phyloP scores from a whole-genome alignment of 148 eudicot genomes.

The Tetragonia tetragonoides region DNA sequence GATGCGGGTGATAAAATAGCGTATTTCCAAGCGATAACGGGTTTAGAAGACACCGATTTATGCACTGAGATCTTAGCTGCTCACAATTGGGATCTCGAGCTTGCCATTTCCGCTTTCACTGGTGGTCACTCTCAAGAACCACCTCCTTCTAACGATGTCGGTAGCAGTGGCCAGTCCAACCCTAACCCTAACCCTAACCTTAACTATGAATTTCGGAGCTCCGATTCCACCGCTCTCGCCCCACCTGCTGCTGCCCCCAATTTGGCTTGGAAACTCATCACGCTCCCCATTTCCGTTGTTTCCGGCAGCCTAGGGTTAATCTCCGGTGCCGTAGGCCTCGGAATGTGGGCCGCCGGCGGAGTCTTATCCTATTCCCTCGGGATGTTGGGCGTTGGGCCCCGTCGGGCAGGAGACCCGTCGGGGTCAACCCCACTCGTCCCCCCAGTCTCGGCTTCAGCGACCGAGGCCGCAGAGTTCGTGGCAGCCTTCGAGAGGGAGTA shows the following conservation, averaged over 20 bases:
- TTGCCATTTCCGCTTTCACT: constrained; percentile 72
- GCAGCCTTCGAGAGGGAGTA: constrained; percentile 65
- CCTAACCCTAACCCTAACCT: constrained; percentile 6
- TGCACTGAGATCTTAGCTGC: constrained; percentile 89
- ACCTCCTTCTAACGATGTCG: constrained; percentile 15
- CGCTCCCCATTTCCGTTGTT: constrained; percentile 69
- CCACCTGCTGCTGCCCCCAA: constrained; percentile 40
- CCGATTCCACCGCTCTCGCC: constrained; percentile 34
- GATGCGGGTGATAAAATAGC: constrained; percentile 67
- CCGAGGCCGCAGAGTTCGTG: constrained; percentile 64
- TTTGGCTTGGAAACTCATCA: constrained; percentile 72
- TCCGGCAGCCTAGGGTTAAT: constrained; percentile 75
- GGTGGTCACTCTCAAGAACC: constrained; percentile 22
- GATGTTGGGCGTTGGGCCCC: constrained; percentile 44
- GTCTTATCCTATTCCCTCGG: constrained; percentile 63
- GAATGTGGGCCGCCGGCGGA: constrained; percentile 87
- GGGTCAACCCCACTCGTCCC: constrained; percentile 35
- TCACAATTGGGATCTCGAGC: constrained; percentile 91
- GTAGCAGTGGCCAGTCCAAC: constrained; percentile 18
- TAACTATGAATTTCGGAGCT: constrained; percentile 15
- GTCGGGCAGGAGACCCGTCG: constrained; percentile 32
- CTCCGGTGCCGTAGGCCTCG: constrained; percentile 74
- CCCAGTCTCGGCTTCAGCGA: constrained; percentile 41
- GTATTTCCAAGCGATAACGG: constrained; percentile 88
- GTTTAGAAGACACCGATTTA: constrained; percentile 75